Conservation (phyloP, 768 basidiomycete species). For the Naematelia aurantialba region DNA sequence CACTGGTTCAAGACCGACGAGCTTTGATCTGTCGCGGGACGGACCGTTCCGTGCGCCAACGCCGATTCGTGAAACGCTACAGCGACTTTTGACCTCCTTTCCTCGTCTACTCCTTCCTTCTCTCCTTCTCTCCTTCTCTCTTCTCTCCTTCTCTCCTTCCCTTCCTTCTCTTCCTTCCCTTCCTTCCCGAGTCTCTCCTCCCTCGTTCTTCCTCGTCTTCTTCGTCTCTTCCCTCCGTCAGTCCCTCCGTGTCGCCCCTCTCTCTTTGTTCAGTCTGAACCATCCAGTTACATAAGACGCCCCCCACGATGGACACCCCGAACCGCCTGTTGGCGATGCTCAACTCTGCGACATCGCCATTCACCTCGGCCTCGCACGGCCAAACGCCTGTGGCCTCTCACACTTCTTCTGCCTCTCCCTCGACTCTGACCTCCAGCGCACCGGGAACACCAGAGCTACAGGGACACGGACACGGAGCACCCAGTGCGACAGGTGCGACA, state of each 20-base stretch:
- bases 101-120: slow-evolving; percentile 1
- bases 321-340: slow-evolving; percentile 39
- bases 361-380: slow-evolving; percentile 7
- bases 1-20: too few species aligned
- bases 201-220: neutral
- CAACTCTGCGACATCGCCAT: slow-evolving; percentile 20
- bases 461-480: too few species aligned
- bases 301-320: slow-evolving; percentile 19
- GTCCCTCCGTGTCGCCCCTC: neutral
- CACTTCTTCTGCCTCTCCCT: slow-evolving; percentile 2
- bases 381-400: neutral
- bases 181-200: neutral
- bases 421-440: neutral
- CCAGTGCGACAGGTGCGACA: too few species aligned
- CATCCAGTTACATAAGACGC: neutral
- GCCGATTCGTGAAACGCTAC: too few species aligned
- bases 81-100: too few species aligned
- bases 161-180: slow-evolving; percentile 1
- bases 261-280: slow-evolving; percentile 2
- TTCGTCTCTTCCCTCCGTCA: too few species aligned
- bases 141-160: neutral
- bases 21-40: too few species aligned
- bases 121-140: neutral
- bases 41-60: too few species aligned
- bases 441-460: too few species aligned